phyloP scores from a whole-genome alignment of 345 rosid species.

The Stellera chamaejasme region DNA sequence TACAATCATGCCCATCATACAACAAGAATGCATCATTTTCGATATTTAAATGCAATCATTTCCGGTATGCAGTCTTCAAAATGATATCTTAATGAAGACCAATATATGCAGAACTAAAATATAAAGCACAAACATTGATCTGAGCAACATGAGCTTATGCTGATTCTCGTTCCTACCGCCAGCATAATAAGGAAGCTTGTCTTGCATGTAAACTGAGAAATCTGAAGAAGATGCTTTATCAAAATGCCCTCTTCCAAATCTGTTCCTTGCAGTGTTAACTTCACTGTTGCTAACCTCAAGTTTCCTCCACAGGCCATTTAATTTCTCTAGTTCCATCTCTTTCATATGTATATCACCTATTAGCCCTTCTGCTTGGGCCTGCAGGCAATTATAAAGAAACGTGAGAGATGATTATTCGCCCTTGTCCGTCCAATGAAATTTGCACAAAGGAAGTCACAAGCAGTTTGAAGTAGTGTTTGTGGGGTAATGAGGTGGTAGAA shows the following conservation, averaged over 20 bases:
- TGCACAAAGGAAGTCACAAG: no score
- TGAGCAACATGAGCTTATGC: slow-evolving; percentile 59
- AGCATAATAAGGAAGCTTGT: slow-evolving; percentile 50
- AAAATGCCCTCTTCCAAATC: slow-evolving; percentile 56
- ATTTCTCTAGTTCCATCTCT: slow-evolving; percentile 66
- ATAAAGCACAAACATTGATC: slow-evolving; percentile 87
- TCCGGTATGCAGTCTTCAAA: slow-evolving; percentile 36
- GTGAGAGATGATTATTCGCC: neutral
- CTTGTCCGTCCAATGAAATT: neutral
- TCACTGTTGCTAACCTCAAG: slow-evolving; percentile 47
- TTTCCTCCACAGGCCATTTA: slow-evolving; percentile 57
- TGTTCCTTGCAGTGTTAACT: slow-evolving; percentile 52
- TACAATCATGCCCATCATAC: neutral
- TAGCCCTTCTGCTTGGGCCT: slow-evolving; percentile 91
- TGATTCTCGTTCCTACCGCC: slow-evolving; percentile 50
- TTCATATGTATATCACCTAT: slow-evolving; percentile 62
- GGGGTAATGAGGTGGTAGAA: neutral
- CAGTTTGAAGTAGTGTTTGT: no score
- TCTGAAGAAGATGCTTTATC: slow-evolving; percentile 53
- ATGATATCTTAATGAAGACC: slow-evolving; percentile 86
- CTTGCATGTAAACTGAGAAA: slow-evolving; percentile 29
- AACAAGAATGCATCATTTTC: slow-evolving; percentile 1
- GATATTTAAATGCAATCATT: slow-evolving; percentile 6
- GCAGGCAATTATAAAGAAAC: slow-evolving; percentile 12
- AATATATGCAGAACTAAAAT: slow-evolving; percentile 61